Base-by-base conservation (phyloP, 2,329 filamentous ascomycete genomes). In the Colletotrichum salicis region DNA sequence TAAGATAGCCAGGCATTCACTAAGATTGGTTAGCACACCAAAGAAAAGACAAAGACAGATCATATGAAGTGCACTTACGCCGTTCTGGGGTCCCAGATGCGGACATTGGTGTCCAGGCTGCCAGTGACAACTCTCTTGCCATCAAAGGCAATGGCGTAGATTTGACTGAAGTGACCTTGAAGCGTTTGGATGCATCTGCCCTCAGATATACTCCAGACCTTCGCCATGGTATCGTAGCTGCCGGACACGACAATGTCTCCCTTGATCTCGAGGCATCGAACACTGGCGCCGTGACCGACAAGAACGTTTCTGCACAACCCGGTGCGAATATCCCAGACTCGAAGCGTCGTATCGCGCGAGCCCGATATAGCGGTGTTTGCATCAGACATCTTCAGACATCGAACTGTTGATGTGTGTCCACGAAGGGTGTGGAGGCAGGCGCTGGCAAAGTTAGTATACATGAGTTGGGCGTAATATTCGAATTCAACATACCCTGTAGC, bases 131-230 rank as follows among this genome's bases (percentile, higher is more conserved):
- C 95, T 74, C 95, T 90, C 76, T 92, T 92, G 51, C 96, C 96
- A 80, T 99, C 96, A 57, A 98, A 99, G 1, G 96, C 96, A 79
- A 99, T 97, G 24, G 96, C 96, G 80, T 99, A 99, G 70, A 99
- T 99, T 80, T 99, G 96, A 80, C 96, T 98, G 83, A 98, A 99
- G 82, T 99, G 96, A 0, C 96, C 96, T 56, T 93, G 92, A 51
- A 99, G 87, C 0, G 95, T 98, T 76, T 96, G 92, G 66, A 98
- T 85, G 81, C 96, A 99, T 74, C 94, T 91, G 35, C 96, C 96
- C 82, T 98, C 94, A 2, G 94, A 97, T 64, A 99, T 98, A 81
- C 94, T 98, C 96, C 96, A 99, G 69, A 99, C 96, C 77, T 95
- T 93, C 27, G 96, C 96, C 27, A 94, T 98, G 7, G 96, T 98